These are phyloP conservation scores for Pistacia vera DNA, from an alignment of 345 rosid species.

Conservation along the genomic window DNA sequence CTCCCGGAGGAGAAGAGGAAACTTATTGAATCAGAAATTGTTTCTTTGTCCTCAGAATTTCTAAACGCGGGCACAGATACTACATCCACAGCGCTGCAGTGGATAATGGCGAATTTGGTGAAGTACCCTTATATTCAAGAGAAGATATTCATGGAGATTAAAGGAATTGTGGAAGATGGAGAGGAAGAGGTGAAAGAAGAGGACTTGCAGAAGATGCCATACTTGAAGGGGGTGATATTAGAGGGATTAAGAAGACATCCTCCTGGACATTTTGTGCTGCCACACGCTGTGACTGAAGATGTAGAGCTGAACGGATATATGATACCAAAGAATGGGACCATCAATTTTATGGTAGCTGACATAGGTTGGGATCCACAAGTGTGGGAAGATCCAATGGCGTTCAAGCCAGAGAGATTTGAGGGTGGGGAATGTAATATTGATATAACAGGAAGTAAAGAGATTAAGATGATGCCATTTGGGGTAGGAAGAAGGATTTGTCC, in stretches of 20 bases:
- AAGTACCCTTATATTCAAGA: conserved; percentile 1
- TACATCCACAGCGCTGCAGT: conserved; percentile 6
- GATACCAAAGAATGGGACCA: neutral
- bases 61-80: conserved; percentile 5
- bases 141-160: neutral
- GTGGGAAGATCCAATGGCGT: conserved; percentile 15
- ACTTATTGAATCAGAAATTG: conserved; percentile 7
- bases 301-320: neutral
- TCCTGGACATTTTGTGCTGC: neutral
- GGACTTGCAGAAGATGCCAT: conserved; percentile 8
- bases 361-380: conserved; percentile 7
- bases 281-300: conserved; percentile 4
- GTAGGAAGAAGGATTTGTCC: conserved; percentile 22
- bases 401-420: conserved; percentile 10
- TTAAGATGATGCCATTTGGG: conserved; percentile 25
- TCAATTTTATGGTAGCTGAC: conserved; percentile 9
- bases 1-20: conserved; percentile 21
- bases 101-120: conserved; percentile 17
- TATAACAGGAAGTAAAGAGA: conserved; percentile 14
- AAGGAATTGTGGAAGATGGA: neutral
- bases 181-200: conserved; percentile 10
- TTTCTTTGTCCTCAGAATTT: conserved; percentile 4
- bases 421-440: neutral
- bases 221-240: conserved; percentile 9
- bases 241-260: conserved; percentile 17